Conservation (phyloP, 257 asterid genomes). For the Coffea canephora region DNA sequence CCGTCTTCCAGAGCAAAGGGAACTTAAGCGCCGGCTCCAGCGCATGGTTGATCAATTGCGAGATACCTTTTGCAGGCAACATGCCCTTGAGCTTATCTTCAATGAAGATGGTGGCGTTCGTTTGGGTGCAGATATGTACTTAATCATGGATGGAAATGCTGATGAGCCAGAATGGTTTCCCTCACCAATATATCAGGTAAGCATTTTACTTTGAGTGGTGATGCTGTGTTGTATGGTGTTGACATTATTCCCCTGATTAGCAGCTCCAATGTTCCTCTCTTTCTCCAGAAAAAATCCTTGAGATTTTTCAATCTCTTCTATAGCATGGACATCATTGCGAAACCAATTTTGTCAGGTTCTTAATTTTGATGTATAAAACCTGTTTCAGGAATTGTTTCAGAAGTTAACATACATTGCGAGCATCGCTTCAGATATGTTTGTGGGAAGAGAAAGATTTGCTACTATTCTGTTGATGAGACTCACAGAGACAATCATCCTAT, state of each 20-base stretch:
- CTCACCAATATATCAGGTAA: constrained; percentile 82
- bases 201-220: neutral
- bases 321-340: too few species aligned
- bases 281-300: neutral
- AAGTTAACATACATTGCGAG: constrained; percentile 59
- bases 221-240: too few species aligned
- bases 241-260: neutral
- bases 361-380: neutral
- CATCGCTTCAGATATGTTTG: constrained; percentile 72
- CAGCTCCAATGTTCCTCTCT: neutral
- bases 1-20: constrained; percentile 77
- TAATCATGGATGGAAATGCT: constrained; percentile 55
- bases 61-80: constrained; percentile 87
- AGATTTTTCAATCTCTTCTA: neutral
- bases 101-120: constrained; percentile 77
- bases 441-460: constrained; percentile 86
- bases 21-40: constrained; percentile 65
- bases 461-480: constrained; percentile 83
- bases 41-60: constrained; percentile 77
- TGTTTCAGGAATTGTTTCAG: constrained; percentile 62
- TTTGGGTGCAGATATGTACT: constrained; percentile 74
- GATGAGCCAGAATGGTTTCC: constrained; percentile 91
- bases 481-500: constrained; percentile 83
- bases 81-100: constrained; percentile 82
- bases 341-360: neutral